phyloP scores from a whole-genome alignment of 495 filamentous ascomycete genomes.

The Amorphotheca resinae region DNA sequence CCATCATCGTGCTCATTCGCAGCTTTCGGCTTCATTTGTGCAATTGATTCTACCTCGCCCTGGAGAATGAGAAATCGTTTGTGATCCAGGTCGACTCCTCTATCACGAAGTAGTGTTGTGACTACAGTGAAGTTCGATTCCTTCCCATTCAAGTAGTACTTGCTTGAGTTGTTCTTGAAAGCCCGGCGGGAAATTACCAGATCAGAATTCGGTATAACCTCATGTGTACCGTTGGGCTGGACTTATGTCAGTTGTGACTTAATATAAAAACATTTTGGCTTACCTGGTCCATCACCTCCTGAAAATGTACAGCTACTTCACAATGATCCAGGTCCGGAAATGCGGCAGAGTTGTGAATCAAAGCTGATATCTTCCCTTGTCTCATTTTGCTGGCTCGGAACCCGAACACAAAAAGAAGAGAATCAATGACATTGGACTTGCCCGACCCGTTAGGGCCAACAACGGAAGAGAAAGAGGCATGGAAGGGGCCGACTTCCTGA shows the following conservation, averaged over 20 bases:
- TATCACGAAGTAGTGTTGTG: slow-evolving; percentile 73
- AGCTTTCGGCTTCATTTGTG: slow-evolving; percentile 98
- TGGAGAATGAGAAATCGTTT: slow-evolving; percentile 97
- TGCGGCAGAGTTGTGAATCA: slow-evolving; percentile 91
- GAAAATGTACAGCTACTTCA: slow-evolving; percentile 92
- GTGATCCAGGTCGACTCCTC: slow-evolving; percentile 91
- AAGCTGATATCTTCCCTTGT: slow-evolving; percentile 93
- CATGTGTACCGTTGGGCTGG: slow-evolving; percentile 50
- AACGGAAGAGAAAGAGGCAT: slow-evolving; percentile 95
- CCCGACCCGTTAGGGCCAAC: slow-evolving; percentile 96
- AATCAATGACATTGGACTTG: slow-evolving; percentile 98
- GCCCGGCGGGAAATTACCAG: slow-evolving; percentile 82
- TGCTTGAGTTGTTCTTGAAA: slow-evolving; percentile 96
- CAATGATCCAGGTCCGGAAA: slow-evolving; percentile 76
- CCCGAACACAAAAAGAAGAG: slow-evolving; percentile 92
- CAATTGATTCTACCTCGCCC: slow-evolving; percentile 96
- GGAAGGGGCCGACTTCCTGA: slow-evolving; percentile 93
- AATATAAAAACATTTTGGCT: slow-evolving; percentile 13
- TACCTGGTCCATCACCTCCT: slow-evolving; percentile 74
- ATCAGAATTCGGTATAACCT: slow-evolving; percentile 68
- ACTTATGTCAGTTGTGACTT: slow-evolving; percentile 15
- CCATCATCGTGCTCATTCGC: slow-evolving; percentile 91
- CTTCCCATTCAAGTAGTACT: slow-evolving; percentile 88
- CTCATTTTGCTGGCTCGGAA: slow-evolving; percentile 99
- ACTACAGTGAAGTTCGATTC: slow-evolving; percentile 85